Evolutionary conservation across 1,139 yeast genomes (phyloP), one percentile per base, ranked within the genome.

Genomic region (Pneumocystis wakefieldiae): DNA sequence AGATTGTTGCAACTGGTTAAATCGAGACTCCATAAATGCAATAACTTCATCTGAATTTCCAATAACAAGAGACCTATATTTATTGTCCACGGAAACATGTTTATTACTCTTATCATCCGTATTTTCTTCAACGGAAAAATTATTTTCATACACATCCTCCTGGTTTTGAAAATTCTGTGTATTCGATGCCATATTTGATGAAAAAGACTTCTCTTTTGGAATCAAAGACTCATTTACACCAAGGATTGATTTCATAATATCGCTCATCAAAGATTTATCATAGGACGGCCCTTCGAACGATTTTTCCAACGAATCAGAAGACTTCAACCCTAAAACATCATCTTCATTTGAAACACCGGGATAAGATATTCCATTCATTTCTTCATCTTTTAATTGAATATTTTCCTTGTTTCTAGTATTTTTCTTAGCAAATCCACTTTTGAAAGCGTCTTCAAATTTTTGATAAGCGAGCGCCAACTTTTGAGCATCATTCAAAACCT

Each of bases 1-100:
- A 0, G 76, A 70, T 70, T 86, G 92, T 67, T 80, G 81, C 53
- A 82, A 69, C 32, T 66, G 68, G 7, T 67, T 59, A 59, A 67
- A 67, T 32, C 67, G 63, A 6, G 63, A 63, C 55, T 66, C 68
- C 29, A 66, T 48, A 17, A 67, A 64, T 36, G 55, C 37, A 7
- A 66, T 61, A 59, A 66, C 68, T 24, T 62, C 64, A 15, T 37
- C 64, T 28, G 61, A 28, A 48, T 63, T 62, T 24, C 62, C 62
- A 32, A 65, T 60, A n/a, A 60, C 59, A 19, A 67, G 64, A 10
- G 66, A 64, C 32, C 53, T 57, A 63, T 64, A 65, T 53, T 61
- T 66, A 32, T 1, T 4, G 4, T 32, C 8, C 35, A 7, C 7
- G 6, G 35, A 32, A 32, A 3, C 61, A 59, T 32, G 53, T 61